Percentiles rank a stretch among this genome's conserved stretches.
Conservation (phyloP, 768 basidiomycete genomes). For the Serendipita sp. region DNA sequence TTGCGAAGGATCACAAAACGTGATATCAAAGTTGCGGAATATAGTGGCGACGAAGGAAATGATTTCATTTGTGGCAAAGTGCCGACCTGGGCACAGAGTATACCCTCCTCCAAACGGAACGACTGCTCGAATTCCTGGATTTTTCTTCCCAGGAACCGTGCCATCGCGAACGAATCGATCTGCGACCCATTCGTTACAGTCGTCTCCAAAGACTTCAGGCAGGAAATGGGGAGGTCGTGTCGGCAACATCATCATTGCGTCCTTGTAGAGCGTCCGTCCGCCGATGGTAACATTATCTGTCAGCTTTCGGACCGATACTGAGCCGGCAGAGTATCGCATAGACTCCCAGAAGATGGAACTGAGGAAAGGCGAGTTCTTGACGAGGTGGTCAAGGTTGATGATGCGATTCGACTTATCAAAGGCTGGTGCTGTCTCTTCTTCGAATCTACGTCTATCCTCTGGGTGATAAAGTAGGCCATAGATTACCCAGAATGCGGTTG, state of each 20-base stretch:
- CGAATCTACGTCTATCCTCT: background rate
- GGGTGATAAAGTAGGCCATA: background rate
- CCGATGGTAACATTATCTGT: background rate
- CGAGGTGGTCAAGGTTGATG: background rate
- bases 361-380: background rate
- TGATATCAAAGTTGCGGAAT: background rate
- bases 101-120: background rate
- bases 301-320: background rate
- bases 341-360: background rate
- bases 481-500: background rate
- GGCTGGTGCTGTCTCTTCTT: background rate
- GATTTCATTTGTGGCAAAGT: slow-evolving; percentile 3
- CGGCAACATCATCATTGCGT: background rate
- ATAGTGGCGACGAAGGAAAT: background rate
- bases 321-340: background rate
- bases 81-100: background rate
- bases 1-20: background rate
- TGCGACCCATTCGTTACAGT: background rate
- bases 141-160: background rate
- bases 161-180: slow-evolving; percentile 1
- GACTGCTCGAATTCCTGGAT: background rate
- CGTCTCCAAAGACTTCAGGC: background rate
- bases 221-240: background rate
- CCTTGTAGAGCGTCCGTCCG: background rate
- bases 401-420: background rate